Evolutionary conservation across 257 asterid species (phyloP).

Genomic region (Coffea eugenioides): DNA sequence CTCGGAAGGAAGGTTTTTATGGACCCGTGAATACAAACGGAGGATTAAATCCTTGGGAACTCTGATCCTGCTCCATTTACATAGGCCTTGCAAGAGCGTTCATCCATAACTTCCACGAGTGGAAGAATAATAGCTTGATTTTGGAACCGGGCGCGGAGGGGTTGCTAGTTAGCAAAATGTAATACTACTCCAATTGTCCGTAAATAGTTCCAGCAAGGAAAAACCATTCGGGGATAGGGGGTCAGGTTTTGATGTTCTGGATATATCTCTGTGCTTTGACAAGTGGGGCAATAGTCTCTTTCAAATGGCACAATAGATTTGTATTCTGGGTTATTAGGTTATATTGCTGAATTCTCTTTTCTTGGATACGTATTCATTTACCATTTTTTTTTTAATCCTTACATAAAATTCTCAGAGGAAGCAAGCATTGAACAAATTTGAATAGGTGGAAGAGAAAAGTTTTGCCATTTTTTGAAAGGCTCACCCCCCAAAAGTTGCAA

Average conservation of each 20-base stretch:
- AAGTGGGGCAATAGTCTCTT: neutral
- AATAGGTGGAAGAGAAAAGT: no score
- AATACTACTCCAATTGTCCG: slow-evolving; percentile 5
- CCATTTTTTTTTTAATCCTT: neutral
- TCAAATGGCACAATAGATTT: neutral
- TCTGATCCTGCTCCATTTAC: slow-evolving; percentile 6
- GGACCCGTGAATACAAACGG: slow-evolving; percentile 4
- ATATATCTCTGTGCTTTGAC: neutral
- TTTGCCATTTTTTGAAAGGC: no score
- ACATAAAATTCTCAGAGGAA: neutral
- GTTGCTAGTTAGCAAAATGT: neutral
- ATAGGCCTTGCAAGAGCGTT: neutral
- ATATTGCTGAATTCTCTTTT: neutral
- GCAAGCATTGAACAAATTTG: neutral
- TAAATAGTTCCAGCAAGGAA: neutral
- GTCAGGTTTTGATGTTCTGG: neutral
- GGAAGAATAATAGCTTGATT: neutral
- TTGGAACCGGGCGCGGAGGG: neutral
- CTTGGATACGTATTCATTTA: neutral
- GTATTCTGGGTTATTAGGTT: slow-evolving; percentile 2
- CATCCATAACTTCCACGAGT: neutral
- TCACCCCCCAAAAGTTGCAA: no score
- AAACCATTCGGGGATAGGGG: neutral
- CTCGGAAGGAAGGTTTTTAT: slow-evolving; percentile 8
- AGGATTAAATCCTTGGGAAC: neutral